phyloP scores from a whole-genome alignment of 2,329 filamentous ascomycete species.

The Escovopsis weberi region DNA sequence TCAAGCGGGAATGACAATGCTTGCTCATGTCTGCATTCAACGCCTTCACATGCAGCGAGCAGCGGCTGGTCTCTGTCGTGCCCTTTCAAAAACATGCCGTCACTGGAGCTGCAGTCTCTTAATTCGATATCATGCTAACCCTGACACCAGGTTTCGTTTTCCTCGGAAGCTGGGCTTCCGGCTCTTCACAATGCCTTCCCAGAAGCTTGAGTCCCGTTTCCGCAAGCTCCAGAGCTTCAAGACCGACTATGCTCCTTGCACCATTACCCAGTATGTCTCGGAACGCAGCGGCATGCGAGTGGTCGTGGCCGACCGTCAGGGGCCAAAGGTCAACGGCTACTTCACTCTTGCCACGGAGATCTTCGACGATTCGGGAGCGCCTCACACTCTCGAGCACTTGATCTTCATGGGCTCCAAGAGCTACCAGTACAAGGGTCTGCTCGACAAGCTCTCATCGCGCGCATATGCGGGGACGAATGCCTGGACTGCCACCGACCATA shows the following conservation, averaged over 20 bases:
- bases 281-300: constrained; percentile 89
- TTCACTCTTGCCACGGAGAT: constrained; percentile 96
- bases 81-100: too few species aligned
- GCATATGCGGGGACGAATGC: constrained; percentile 93
- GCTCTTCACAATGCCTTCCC: constrained; percentile 34
- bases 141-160: constrained; percentile 7
- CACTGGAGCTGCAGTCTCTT: too few species aligned
- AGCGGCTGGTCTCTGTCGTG: too few species aligned
- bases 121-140: background rate
- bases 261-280: constrained; percentile 91
- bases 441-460: constrained; percentile 86
- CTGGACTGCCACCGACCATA: constrained; percentile 94
- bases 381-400: constrained; percentile 71
- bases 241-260: constrained; percentile 77
- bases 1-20: too few species aligned
- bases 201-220: constrained; percentile 46
- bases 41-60: too few species aligned
- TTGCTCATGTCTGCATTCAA: too few species aligned
- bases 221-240: constrained; percentile 74
- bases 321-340: constrained; percentile 89
- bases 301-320: constrained; percentile 78
- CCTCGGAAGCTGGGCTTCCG: background rate
- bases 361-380: constrained; percentile 89
- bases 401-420: constrained; percentile 85
- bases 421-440: constrained; percentile 86